Evolutionary conservation across 2,329 filamentous ascomycete species (phyloP), one percentile per base, ranked within the genome.

Genomic region (Botrytis medusae): DNA sequence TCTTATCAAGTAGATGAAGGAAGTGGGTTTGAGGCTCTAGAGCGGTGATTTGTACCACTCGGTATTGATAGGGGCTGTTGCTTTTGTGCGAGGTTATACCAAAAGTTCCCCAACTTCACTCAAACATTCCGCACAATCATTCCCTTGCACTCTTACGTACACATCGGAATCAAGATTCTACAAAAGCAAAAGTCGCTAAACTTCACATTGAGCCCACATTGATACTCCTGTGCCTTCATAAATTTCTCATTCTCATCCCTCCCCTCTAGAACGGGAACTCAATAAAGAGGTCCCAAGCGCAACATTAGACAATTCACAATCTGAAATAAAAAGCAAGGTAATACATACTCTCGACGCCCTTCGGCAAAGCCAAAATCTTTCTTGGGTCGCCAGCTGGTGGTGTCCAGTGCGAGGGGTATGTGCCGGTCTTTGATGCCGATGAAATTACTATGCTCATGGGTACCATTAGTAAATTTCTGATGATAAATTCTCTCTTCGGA

Each of bases 391-490:
- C 20, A 8, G 37, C 46, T 16, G 60, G 69, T 22, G 69, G 69
- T 2, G 44, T 42, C 69, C 69, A 72, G n/a, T 72, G 69, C 22
- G 42, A 29, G 7, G 69, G 69, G 12, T 65, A 72, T 2, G 34
- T 57, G 8, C 61, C 61, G 5, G 40, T 42, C 20, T 72, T 65
- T 12, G 60, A 22, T 12, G 57, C 37, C 4, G 37, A 44, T 25
- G 69, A 25, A 57, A 40, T n/a, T 32, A 72, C 69, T 72, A 65
- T 37, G 8, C 18, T 25, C 20, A 34, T 20, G 25, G 7, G n/a
- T 42, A 6, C 5, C 14, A 6, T 69, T 42, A 69, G 46, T 54
- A n/a, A 40, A 25, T 32, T 0, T 25, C 4, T 34, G 4, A 5
- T 12, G 0, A 22, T 60, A 9, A 12, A 12, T 60, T 12, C 5